These are phyloP conservation scores for Puccinia horiana DNA, from an alignment of 1,284 basidiomycete species.

Conservation along the genomic window DNA sequence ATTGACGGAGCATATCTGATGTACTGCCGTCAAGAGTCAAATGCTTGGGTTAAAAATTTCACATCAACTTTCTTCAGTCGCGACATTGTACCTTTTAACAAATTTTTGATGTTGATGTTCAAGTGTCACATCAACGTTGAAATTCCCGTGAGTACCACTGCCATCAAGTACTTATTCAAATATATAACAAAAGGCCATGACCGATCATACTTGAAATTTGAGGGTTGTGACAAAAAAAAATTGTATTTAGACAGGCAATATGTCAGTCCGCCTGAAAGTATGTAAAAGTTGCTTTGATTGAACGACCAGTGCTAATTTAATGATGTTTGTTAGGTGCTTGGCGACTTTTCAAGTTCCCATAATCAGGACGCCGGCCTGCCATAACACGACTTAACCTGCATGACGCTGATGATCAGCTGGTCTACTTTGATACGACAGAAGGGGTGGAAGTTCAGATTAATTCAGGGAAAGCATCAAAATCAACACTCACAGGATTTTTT, in stretches of 20 bases:
- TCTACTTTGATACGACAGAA: neutral
- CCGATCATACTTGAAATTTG: neutral
- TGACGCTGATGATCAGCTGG: neutral
- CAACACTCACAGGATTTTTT: constrained; percentile 6
- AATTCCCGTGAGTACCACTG: no score
- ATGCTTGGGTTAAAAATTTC: no score
- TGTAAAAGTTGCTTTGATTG: no score
- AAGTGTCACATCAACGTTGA: no score
- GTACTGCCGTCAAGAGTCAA: neutral
- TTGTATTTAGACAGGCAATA: constrained; percentile 5
- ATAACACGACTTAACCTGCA: neutral
- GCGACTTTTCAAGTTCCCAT: constrained; percentile 59
- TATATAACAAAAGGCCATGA: constrained; percentile 38
- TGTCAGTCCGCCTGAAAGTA: constrained; percentile 20
- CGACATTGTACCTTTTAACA: neutral
- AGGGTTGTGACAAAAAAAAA: neutral
- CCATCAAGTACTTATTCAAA: constrained; percentile 29
- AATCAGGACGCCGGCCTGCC: constrained; percentile 53
- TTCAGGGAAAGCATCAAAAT: neutral
- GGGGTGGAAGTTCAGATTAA: neutral
- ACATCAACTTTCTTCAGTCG: no score
- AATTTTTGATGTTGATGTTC: neutral
- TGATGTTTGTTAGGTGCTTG: constrained; percentile 55
- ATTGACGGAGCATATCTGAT: neutral
- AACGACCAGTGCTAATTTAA: neutral